phyloP scores from a whole-genome alignment of 2,329 filamentous ascomycete genomes.

The Westerdykella sp. region DNA sequence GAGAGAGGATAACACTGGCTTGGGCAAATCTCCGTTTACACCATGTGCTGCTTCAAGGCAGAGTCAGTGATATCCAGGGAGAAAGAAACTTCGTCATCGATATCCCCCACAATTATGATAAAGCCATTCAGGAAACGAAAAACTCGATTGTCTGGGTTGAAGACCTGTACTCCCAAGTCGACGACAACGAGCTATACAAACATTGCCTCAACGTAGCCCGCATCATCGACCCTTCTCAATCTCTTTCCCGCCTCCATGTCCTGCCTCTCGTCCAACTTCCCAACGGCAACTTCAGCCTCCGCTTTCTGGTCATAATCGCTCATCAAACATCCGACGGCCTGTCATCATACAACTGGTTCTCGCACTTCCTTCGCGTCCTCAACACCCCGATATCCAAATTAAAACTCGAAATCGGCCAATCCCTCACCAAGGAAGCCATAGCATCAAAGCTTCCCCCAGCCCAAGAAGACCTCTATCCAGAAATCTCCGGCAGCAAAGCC shows the following conservation, averaged over 20 bases:
- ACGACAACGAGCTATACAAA: slow-evolving; percentile 35
- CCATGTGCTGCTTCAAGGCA: slow-evolving; percentile 37
- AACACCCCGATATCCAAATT: slow-evolving; percentile 24
- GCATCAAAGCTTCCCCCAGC: slow-evolving; percentile 35
- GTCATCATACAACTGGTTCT: slow-evolving; percentile 39
- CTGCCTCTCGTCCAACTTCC: slow-evolving; percentile 23
- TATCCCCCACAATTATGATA: slow-evolving; percentile 18
- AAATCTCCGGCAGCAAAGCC: slow-evolving; percentile 33
- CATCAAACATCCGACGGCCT: slow-evolving; percentile 45
- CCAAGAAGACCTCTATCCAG: slow-evolving; percentile 45
- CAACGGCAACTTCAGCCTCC: slow-evolving; percentile 25
- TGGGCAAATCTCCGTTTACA: slow-evolving; percentile 37
- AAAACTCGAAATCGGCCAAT: slow-evolving; percentile 11
- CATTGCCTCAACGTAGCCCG: slow-evolving; percentile 40
- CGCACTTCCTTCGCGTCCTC: slow-evolving; percentile 36
- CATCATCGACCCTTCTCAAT: slow-evolving; percentile 33
- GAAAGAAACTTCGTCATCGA: slow-evolving; percentile 31
- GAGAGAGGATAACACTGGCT: slow-evolving; percentile 33
- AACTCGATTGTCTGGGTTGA: slow-evolving; percentile 35
- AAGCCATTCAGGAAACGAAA: slow-evolving; percentile 27
- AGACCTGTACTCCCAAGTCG: slow-evolving; percentile 31
- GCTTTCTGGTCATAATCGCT: slow-evolving; percentile 37
- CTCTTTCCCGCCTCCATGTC: slow-evolving; percentile 38
- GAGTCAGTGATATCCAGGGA: slow-evolving; percentile 16
- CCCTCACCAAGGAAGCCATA: slow-evolving; percentile 13